These are phyloP conservation scores for Aspergillus heteromorphus DNA, from an alignment of 495 filamentous ascomycete species.

Conservation along the genomic window DNA sequence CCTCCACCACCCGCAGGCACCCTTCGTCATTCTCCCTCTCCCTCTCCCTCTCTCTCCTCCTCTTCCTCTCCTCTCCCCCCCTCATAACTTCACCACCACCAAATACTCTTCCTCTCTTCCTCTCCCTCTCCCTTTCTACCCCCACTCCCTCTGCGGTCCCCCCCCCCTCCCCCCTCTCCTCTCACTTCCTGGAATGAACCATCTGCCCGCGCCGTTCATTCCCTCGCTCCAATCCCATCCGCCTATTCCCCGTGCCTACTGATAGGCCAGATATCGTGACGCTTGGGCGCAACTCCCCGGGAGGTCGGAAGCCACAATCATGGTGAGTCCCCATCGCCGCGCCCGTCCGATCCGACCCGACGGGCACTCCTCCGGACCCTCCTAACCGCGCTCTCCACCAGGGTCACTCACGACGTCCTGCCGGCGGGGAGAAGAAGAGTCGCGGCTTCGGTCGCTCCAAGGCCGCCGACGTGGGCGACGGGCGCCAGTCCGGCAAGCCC, in stretches of 20 bases:
- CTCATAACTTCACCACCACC: slow-evolving; percentile 10
- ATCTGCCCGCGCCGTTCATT: slow-evolving; percentile 12
- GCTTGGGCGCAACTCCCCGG: slow-evolving; percentile 28
- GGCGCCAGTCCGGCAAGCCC: slow-evolving; percentile 46
- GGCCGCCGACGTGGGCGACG: slow-evolving; percentile 43
- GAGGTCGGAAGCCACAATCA: slow-evolving; percentile 26
- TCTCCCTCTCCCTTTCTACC: background rate
- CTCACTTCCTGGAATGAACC: slow-evolving; percentile 14
- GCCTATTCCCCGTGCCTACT: slow-evolving; percentile 14
- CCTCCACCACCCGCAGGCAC: background rate
- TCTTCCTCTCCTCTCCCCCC: background rate
- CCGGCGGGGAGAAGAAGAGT: slow-evolving; percentile 45
- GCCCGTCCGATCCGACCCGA: background rate
- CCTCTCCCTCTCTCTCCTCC: slow-evolving; percentile 7
- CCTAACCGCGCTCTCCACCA: slow-evolving; percentile 20
- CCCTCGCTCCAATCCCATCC: slow-evolving; percentile 7
- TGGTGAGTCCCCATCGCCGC: slow-evolving; percentile 24
- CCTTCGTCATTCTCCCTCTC: background rate
- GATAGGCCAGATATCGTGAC: slow-evolving; percentile 30
- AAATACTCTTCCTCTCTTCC: too few species aligned
- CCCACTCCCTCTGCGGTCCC: slow-evolving; percentile 7
- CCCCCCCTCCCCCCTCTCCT: slow-evolving; percentile 9
- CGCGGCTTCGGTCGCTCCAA: slow-evolving; percentile 44
- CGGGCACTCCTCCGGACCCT: background rate
- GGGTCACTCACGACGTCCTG: slow-evolving; percentile 47